Evolutionary conservation across 768 basidiomycete genomes (phyloP).

Genomic region (Pilatotrama ljubarskyi): DNA sequence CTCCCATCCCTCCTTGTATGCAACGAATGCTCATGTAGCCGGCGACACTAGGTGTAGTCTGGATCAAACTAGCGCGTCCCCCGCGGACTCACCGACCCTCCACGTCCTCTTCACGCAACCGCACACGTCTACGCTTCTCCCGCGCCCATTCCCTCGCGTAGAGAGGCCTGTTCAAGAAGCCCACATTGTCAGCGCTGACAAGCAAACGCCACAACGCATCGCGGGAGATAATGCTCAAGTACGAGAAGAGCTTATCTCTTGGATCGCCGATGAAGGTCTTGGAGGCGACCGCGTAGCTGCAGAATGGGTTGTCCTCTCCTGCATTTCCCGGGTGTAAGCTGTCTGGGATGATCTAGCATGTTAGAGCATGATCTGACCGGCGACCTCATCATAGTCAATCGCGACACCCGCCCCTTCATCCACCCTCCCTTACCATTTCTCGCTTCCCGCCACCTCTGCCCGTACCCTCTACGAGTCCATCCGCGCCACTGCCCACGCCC

Average conservation of each 20-base stretch:
- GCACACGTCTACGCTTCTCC: slow-evolving; percentile 42
- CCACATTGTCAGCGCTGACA: slow-evolving; percentile 2
- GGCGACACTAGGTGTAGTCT: slow-evolving; percentile 29
- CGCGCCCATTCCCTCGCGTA: slow-evolving; percentile 39
- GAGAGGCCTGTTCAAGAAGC: neutral
- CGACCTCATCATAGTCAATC: slow-evolving; percentile 52
- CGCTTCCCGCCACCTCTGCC: slow-evolving; percentile 52
- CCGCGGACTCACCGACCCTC: slow-evolving; percentile 56
- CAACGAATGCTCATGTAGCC: neutral
- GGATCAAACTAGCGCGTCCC: slow-evolving; percentile 35
- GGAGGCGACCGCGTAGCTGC: slow-evolving; percentile 69
- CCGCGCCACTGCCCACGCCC: slow-evolving; percentile 33
- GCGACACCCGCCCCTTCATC: slow-evolving; percentile 64
- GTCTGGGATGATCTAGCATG: neutral
- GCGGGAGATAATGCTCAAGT: slow-evolving; percentile 28
- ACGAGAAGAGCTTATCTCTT: slow-evolving; percentile 59
- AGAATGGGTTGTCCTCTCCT: slow-evolving; percentile 69
- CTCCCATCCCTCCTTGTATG: neutral
- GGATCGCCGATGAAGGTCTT: slow-evolving; percentile 73
- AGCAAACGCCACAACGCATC: neutral
- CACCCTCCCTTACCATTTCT: slow-evolving; percentile 64
- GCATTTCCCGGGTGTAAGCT: slow-evolving; percentile 64
- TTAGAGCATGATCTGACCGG: neutral
- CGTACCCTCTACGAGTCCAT: slow-evolving; percentile 17
- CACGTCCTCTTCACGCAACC: slow-evolving; percentile 61